Base-by-base conservation (phyloP, 768 basidiomycete genomes). In the Candolleomyces efflorescens region DNA sequence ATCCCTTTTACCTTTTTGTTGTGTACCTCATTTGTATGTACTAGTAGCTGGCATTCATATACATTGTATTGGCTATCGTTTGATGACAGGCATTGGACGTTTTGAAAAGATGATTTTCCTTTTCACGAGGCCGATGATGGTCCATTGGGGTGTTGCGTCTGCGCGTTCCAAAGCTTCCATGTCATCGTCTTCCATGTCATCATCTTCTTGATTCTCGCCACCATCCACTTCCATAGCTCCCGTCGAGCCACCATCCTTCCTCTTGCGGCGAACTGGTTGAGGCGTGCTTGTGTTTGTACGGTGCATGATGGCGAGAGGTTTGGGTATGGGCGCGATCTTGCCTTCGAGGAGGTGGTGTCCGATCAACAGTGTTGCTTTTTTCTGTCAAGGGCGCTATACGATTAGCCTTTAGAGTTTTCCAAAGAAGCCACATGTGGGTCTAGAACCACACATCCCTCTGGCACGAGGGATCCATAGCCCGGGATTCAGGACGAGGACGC, bases 271-370 rank as follows among this genome's bases (percentile, higher is more conserved):
- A 6, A 64, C 67, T 2, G 18, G 24, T 2, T 20, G 23, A 32
- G 52, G 15, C 17, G 53, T 60, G 9, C 65, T 61, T n/a, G 65
- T 64, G 38, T 53, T 60, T 54, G 57, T 52, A 49, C 83, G 81
- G 59, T 80, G 75, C 27, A 97, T 78, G 43, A 97, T 82, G 2
- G 90, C 95, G 26, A 92, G 78, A 0, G 94, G 93, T 67, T 92
- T 95, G 2, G 87, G 73, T 6, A 98, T 78, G 46, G 72, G 77
- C 36, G 83, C 78, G 59, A 96, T 77, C 67, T 89, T 91, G 54
- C 94, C 94, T 66, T 98, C 95, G 4, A 98, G 83, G 27, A 94
- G 77, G 65, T 97, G 93, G 71, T 95, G 87, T 12, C 94, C 94
- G 59, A 98, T 89, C 54, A 78, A 70, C 5, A 98, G 78, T 2